Conservation (phyloP, 768 basidiomycete genomes). For the Gautieria morchelliformis region DNA sequence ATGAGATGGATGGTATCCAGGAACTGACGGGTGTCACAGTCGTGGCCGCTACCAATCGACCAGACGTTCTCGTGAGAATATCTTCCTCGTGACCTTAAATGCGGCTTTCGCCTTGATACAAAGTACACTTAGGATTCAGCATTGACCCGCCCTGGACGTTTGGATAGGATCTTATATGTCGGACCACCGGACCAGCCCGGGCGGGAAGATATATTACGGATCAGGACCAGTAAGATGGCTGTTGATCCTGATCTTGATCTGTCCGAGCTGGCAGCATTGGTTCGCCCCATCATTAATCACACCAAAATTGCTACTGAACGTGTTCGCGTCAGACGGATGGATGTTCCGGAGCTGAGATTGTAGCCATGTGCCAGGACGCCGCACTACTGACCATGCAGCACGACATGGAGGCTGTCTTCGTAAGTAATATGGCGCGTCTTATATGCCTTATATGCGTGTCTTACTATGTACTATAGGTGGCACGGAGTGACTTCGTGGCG, state of each 20-base stretch:
- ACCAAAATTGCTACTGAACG: not conserved
- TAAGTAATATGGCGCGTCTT: slow-evolving; percentile 28
- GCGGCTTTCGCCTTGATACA: no score
- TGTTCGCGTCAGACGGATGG: slow-evolving; percentile 63
- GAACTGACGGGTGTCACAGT: slow-evolving; percentile 92
- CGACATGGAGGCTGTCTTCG: slow-evolving; percentile 68
- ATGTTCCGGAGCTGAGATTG: slow-evolving; percentile 93
- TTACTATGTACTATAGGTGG: slow-evolving; percentile 42
- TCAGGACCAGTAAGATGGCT: slow-evolving; percentile 72
- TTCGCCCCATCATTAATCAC: slow-evolving; percentile 25
- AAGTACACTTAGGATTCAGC: slow-evolving; percentile 67
- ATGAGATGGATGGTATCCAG: slow-evolving; percentile 98
- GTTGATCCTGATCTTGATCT: slow-evolving; percentile 64
- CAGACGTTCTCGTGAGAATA: slow-evolving; percentile 73
- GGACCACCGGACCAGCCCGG: slow-evolving; percentile 80
- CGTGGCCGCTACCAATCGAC: slow-evolving; percentile 92
- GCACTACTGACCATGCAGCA: slow-evolving; percentile 86
- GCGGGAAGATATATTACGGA: slow-evolving; percentile 76
- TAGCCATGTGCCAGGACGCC: slow-evolving; percentile 90
- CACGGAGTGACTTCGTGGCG: slow-evolving; percentile 58
- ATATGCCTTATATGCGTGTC: not conserved
- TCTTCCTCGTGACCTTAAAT: not conserved
- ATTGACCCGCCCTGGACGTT: slow-evolving; percentile 85
- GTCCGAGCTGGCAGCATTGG: slow-evolving; percentile 57
- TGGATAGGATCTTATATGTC: slow-evolving; percentile 91